A percentile compares a stretch with the other conserved stretches of the same genome.
Evolutionary conservation across 257 asterid genomes (phyloP).

Genomic region (Solanum etuberosum): DNA sequence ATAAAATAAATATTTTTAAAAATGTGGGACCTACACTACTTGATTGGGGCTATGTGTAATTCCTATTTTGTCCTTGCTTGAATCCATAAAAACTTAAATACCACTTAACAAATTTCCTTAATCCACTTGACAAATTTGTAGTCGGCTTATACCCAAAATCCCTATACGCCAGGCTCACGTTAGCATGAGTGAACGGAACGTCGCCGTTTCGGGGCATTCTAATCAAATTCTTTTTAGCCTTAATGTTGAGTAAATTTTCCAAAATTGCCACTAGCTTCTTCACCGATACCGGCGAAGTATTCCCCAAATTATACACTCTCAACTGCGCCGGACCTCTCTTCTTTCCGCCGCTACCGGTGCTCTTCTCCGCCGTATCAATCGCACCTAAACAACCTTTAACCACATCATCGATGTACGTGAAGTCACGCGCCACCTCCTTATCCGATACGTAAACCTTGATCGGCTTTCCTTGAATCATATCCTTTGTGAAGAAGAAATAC

Average conservation of each 20-base stretch:
- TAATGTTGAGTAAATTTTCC: slow-evolving; percentile 42
- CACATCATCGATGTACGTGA: slow-evolving; percentile 84
- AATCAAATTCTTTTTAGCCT: slow-evolving; percentile 64
- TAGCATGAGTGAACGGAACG: slow-evolving; percentile 96
- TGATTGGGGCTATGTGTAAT: background rate
- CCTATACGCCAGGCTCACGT: slow-evolving; percentile 67
- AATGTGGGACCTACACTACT: background rate
- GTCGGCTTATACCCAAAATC: slow-evolving; percentile 88
- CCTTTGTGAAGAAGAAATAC: slow-evolving; percentile 82
- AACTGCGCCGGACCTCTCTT: slow-evolving; percentile 76
- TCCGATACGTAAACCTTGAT: slow-evolving; percentile 57
- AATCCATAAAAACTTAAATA: slow-evolving; percentile 66
- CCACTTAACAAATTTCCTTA: slow-evolving; percentile 87
- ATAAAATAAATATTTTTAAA: background rate
- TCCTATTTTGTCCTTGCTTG: slow-evolving; percentile 65
- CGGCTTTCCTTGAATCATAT: slow-evolving; percentile 55
- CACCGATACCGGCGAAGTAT: slow-evolving; percentile 91
- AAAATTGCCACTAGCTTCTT: slow-evolving; percentile 67
- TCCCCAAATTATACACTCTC: slow-evolving; percentile 83
- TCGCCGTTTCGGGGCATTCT: slow-evolving; percentile 94
- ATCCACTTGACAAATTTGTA: slow-evolving; percentile 65
- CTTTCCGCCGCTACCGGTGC: slow-evolving; percentile 91
- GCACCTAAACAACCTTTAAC: slow-evolving; percentile 88
- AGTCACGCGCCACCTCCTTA: slow-evolving; percentile 98
- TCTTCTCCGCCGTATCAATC: slow-evolving; percentile 92